Evolutionary conservation across 169 alveolate species (phyloP), one percentile per base, ranked within the genome.

Genomic region (Cryptosporidium canis): DNA sequence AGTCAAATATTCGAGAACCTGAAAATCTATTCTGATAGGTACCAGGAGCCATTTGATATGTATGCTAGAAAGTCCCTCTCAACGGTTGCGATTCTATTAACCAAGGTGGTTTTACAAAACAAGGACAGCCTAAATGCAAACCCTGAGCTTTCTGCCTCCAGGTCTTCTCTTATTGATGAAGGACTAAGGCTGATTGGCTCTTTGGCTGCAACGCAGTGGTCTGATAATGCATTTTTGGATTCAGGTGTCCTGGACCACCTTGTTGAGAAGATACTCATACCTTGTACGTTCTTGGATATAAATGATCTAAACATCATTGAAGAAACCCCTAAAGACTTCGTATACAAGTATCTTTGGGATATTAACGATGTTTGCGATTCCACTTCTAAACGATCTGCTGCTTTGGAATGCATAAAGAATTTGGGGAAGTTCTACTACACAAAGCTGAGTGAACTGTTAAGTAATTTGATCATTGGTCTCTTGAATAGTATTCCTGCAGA

Each of bases 271-370:
- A 77, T 77, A 7, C 71, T 77, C 37, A 77, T 77, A 39, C 87
- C 87, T 11, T 77, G 87, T 33, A 77, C 87, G 39, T 77, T 77
- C 27, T 44, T 77, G 87, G 70, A 55, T 44, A 14, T 77, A 18
- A 77, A 61, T 58, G 87, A 77, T 63, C 44, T 77, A 3, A 55
- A 48, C 39, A 29, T 61, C 9, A 77, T 77, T 37, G 87, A 77
- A 44, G 87, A 77, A 37, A 39, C 61, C 5, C 87, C 87, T 2
- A 77, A 77, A 29, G 87, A 77, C 37, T 77, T 77, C 39, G 55
- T 77, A 56, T 77, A 77, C 44, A 77, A 77, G 63, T 77, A 77
- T 58, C 48, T 77, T 14, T 77, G 87, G 87, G 87, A 77, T 77
- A 77, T 77, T 5, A 77, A 77, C 39, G 87, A 77, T 21, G 64